Percentiles rank a stretch among this genome's conserved stretches.
These are phyloP conservation scores for Nannochloropsis salina DNA, from an alignment of 108 stramenopile species.

Conservation along the genomic window DNA sequence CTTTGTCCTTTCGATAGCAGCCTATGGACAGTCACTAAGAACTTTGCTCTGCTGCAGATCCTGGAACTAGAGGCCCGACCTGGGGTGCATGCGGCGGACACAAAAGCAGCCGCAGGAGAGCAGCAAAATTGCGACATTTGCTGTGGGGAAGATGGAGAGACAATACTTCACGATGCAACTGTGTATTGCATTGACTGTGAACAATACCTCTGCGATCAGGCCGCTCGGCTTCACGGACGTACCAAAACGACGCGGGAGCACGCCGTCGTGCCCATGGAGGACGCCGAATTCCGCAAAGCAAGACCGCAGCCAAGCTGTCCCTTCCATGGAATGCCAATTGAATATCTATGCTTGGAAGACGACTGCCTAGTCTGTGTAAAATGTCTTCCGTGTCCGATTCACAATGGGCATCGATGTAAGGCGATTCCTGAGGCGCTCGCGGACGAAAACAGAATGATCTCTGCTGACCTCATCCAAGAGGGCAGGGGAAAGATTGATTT, in stretches of 20 bases:
- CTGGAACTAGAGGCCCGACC: background rate
- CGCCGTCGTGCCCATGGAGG: background rate
- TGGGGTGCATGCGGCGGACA: background rate
- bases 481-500: background rate
- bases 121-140: background rate
- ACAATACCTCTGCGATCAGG: conserved; percentile 7
- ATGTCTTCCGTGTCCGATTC: background rate
- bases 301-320: conserved; percentile 7
- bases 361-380: conserved; percentile 1
- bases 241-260: background rate
- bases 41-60: background rate
- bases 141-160: conserved; percentile 14
- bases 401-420: background rate
- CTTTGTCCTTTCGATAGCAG: conserved; percentile 1
- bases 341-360: conserved; percentile 3
- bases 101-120: background rate
- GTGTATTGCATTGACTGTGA: conserved; percentile 11
- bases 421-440: background rate
- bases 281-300: background rate
- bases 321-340: conserved; percentile 6
- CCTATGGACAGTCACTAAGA: background rate
- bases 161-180: conserved; percentile 1
- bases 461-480: conserved; percentile 6
- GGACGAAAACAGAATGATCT: background rate
- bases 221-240: background rate